Percentiles rank a stretch among this genome's conserved stretches.
Evolutionary conservation across 257 asterid genomes (phyloP).

Genomic region (Orobanche coerulescens): DNA sequence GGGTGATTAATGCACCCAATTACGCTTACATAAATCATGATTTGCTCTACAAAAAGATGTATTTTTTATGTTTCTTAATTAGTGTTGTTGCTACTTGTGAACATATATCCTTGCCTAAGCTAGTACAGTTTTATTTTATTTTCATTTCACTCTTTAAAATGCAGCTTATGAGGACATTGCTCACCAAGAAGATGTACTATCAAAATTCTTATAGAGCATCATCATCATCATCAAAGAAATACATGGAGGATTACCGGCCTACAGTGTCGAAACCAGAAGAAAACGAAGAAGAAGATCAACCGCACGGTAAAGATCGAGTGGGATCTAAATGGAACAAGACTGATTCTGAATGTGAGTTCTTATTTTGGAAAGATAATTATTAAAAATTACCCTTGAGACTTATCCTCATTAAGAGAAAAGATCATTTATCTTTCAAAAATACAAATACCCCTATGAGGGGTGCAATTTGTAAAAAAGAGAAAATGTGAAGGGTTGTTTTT

Average conservation of each 20-base stretch:
- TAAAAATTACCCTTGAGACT: too few species aligned
- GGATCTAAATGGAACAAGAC: conserved; percentile 80
- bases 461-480: too few species aligned
- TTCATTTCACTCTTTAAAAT: neutral
- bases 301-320: conserved; percentile 19
- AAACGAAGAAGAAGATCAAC: conserved; percentile 38
- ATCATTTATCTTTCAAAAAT: neutral
- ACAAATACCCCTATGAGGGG: neutral
- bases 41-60: neutral
- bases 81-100: neutral
- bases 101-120: too few species aligned
- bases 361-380: neutral
- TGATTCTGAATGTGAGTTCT: conserved; percentile 72
- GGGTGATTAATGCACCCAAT: too few species aligned
- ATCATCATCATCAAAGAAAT: conserved; percentile 41
- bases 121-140: too few species aligned
- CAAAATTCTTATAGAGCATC: conserved; percentile 42
- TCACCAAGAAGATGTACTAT: conserved; percentile 52
- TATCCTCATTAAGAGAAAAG: too few species aligned
- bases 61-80: neutral
- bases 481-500: too few species aligned
- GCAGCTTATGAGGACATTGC: conserved; percentile 82
- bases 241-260: conserved; percentile 34
- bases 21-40: too few species aligned
- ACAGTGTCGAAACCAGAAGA: conserved; percentile 17